Percentiles rank a stretch among this genome's conserved stretches.
These are phyloP conservation scores for Fusarium illudens DNA, from an alignment of 2,329 filamentous ascomycete species.

Conservation along the genomic window DNA sequence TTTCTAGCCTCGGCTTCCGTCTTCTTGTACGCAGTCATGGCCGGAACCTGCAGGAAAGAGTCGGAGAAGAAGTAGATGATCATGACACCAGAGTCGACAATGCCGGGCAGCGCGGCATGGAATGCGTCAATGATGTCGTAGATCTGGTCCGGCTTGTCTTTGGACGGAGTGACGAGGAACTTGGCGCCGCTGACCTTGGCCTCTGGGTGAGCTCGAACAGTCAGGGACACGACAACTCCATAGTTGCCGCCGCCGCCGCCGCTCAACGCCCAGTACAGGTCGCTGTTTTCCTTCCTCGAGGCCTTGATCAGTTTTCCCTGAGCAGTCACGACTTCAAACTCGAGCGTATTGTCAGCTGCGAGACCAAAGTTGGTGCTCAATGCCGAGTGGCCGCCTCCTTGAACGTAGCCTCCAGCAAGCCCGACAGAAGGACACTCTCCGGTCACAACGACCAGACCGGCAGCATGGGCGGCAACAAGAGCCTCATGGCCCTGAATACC, in stretches of 20 bases:
- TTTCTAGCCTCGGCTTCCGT: slow-evolving; percentile 49
- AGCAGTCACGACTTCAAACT: slow-evolving; percentile 63
- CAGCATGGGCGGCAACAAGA: slow-evolving; percentile 53
- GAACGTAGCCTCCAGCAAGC: slow-evolving; percentile 66
- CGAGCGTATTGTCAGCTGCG: slow-evolving; percentile 66
- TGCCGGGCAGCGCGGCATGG: slow-evolving; percentile 37
- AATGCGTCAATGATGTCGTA: slow-evolving; percentile 36
- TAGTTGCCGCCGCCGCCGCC: slow-evolving; percentile 68
- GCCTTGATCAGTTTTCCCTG: slow-evolving; percentile 59
- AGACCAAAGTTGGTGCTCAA: slow-evolving; percentile 64
- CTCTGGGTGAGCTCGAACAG: slow-evolving; percentile 57
- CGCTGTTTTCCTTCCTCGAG: slow-evolving; percentile 55
- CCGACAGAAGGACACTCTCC: slow-evolving; percentile 65
- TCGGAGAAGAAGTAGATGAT: slow-evolving; percentile 48
- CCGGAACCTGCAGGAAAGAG: slow-evolving; percentile 23
- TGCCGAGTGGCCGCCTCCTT: slow-evolving; percentile 65
- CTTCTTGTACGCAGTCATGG: slow-evolving; percentile 57
- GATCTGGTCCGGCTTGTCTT: slow-evolving; percentile 10
- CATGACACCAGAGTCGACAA: slow-evolving; percentile 59
- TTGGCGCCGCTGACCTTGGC: slow-evolving; percentile 48
- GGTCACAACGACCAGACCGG: slow-evolving; percentile 59
- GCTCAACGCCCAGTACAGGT: slow-evolving; percentile 70
- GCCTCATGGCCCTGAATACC: slow-evolving; percentile 62
- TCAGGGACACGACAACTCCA: slow-evolving; percentile 64
- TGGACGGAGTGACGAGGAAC: slow-evolving; percentile 14